A percentile compares a stretch with the other conserved stretches of the same genome.
Evolutionary conservation across 768 basidiomycete species (phyloP).

Genomic region (Paxillus ammoniavirescens): DNA sequence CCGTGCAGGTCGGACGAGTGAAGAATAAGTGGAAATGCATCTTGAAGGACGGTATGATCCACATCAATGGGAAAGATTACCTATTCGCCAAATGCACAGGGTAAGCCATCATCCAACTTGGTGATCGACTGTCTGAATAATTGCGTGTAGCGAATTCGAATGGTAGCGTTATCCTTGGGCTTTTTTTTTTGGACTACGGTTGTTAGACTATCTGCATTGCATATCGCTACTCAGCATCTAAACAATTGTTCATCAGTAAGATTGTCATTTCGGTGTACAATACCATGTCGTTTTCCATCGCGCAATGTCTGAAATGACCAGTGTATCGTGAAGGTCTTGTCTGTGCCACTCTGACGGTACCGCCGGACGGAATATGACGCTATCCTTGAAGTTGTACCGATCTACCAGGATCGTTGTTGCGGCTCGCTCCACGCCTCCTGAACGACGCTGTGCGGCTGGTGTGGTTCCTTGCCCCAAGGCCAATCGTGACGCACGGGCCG

Average conservation of each 20-base stretch:
- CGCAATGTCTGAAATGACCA: not conserved
- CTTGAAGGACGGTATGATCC: constrained; percentile 96
- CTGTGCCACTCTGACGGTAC: too few species aligned
- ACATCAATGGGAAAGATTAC: constrained; percentile 96
- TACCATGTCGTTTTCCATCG: constrained; percentile 12
- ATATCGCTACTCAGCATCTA: constrained; percentile 23
- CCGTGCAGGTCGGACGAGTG: constrained; percentile 85
- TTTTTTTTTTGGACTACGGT: constrained; percentile 3
- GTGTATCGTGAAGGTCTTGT: too few species aligned
- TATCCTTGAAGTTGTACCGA: too few species aligned
- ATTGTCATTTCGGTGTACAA: constrained; percentile 21
- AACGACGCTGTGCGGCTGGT: too few species aligned
- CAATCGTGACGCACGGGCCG: too few species aligned
- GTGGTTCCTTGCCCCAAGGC: too few species aligned
- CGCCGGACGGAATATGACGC: too few species aligned
- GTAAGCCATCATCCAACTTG: constrained; percentile 45
- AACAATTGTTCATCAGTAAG: constrained; percentile 19
- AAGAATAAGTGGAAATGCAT: constrained; percentile 99
- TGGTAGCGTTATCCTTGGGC: constrained; percentile 32
- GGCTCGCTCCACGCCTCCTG: too few species aligned
- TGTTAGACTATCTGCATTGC: constrained; percentile 23
- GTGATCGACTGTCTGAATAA: not conserved
- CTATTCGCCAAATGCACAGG: constrained; percentile 96
- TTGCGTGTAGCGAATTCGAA: constrained; percentile 40
- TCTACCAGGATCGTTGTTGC: too few species aligned